phyloP scores from a whole-genome alignment of 163 green algal genomes.

The Chlamydomonas reinhardtii region DNA sequence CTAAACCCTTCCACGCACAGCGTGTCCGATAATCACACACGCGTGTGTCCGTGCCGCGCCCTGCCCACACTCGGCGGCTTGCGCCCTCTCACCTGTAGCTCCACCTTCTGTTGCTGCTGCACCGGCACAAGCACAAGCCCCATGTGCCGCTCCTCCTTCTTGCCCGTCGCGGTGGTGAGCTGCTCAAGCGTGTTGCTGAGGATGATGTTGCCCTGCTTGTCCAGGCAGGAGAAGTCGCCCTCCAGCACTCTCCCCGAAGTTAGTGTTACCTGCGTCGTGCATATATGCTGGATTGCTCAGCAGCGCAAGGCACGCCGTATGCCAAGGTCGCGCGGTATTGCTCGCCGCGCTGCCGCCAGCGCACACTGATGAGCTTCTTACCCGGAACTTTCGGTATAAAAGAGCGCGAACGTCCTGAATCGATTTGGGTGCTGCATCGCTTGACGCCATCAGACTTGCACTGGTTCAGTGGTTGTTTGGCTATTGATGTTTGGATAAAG shows the following conservation, averaged over 20 bases:
- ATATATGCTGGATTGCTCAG: background rate
- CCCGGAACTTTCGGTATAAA: constrained; percentile 31
- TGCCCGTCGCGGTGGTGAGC: constrained; percentile 23
- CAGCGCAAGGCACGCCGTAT: background rate
- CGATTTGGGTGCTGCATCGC: background rate
- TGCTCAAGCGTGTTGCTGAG: constrained; percentile 72
- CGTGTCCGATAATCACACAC: too few species aligned
- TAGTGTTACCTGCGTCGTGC: constrained; percentile 15
- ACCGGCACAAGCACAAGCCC: constrained; percentile 77
- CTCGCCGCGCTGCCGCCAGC: background rate
- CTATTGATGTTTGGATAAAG: too few species aligned
- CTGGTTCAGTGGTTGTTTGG: too few species aligned
- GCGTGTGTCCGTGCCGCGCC: background rate
- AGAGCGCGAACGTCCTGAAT: background rate
- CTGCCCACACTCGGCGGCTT: background rate
- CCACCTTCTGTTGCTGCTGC: constrained; percentile 58
- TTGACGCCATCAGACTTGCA: too few species aligned
- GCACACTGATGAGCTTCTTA: background rate
- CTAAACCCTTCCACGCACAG: too few species aligned
- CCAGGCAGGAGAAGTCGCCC: constrained; percentile 84
- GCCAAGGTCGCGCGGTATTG: background rate
- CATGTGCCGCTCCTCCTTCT: constrained; percentile 63
- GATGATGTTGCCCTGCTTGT: constrained; percentile 90
- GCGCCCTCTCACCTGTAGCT: constrained; percentile 33
- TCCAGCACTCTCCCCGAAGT: constrained; percentile 15